Percentiles rank a stretch among this genome's conserved stretches.
Evolutionary conservation across 2,329 filamentous ascomycete species (phyloP).

Genomic region (Podosphaera xanthii): DNA sequence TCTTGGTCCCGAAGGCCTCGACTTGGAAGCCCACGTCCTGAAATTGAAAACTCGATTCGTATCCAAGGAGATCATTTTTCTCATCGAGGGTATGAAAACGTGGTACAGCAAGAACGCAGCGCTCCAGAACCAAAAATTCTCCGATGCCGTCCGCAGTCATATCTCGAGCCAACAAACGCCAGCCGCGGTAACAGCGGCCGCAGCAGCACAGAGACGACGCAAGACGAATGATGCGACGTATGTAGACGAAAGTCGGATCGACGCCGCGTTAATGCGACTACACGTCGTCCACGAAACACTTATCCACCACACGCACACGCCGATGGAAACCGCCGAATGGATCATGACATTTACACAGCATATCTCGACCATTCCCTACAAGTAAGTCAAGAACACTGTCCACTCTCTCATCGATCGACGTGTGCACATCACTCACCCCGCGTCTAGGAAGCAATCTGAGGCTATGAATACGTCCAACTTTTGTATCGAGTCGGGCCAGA

Average conservation of each 20-base stretch:
- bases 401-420: too few species aligned
- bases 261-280: conserved; percentile 46
- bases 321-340: conserved; percentile 48
- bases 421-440: conserved; percentile 2
- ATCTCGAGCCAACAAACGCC: conserved; percentile 17
- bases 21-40: conserved; percentile 35
- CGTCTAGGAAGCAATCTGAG: conserved; percentile 24
- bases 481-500: conserved; percentile 61
- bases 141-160: conserved; percentile 34
- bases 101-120: conserved; percentile 50
- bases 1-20: conserved; percentile 22
- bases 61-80: conserved; percentile 34
- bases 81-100: conserved; percentile 43
- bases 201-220: conserved; percentile 8
- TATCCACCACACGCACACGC: conserved; percentile 42
- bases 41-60: conserved; percentile 31
- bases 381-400: conserved; percentile 16
- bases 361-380: conserved; percentile 54
- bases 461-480: conserved; percentile 27
- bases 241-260: conserved; percentile 43
- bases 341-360: conserved; percentile 55
- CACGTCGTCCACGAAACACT: conserved; percentile 44
- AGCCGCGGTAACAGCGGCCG: neutral
- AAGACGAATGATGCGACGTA: conserved; percentile 24
- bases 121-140: conserved; percentile 43